Evolutionary conservation across 2,329 filamentous ascomycete genomes (phyloP).

Genomic region (Xylaria digitata): DNA sequence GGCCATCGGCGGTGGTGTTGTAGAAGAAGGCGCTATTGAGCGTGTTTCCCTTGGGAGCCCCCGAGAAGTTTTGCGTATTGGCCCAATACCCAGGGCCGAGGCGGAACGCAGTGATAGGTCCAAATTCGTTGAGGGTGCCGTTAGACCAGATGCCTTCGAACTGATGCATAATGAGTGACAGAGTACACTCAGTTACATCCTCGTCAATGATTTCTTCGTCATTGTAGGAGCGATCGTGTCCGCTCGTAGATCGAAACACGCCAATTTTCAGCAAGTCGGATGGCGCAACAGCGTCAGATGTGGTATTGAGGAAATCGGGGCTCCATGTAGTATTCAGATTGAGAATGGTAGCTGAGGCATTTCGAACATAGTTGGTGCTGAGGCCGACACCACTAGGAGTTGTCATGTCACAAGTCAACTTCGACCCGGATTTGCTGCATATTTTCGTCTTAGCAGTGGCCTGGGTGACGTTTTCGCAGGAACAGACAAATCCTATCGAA

Average conservation of each 20-base stretch:
- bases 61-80: slow-evolving; percentile 1
- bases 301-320: not conserved
- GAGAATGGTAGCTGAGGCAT: not conserved
- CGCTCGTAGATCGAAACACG: not conserved
- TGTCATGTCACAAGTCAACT: slow-evolving; percentile 1
- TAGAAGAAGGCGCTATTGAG: slow-evolving; percentile 3
- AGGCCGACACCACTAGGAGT: not conserved
- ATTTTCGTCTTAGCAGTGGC: not conserved
- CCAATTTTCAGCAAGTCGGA: not conserved
- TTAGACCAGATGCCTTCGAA: not conserved
- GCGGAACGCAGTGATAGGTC: not conserved
- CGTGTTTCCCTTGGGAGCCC: not conserved
- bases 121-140: not conserved
- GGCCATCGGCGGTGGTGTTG: slow-evolving; percentile 1
- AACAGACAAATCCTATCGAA: not conserved
- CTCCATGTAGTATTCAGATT: slow-evolving; percentile 1
- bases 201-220: not conserved
- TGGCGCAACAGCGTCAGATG: not conserved
- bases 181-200: slow-evolving; percentile 4
- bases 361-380: not conserved
- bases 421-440: not conserved
- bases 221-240: not conserved
- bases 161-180: slow-evolving; percentile 3
- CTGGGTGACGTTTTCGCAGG: slow-evolving; percentile 4
- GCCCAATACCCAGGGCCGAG: slow-evolving; percentile 1